Evolutionary conservation across 2,329 filamentous ascomycete species (phyloP).

Genomic region (Ilyonectria mors-panacis): DNA sequence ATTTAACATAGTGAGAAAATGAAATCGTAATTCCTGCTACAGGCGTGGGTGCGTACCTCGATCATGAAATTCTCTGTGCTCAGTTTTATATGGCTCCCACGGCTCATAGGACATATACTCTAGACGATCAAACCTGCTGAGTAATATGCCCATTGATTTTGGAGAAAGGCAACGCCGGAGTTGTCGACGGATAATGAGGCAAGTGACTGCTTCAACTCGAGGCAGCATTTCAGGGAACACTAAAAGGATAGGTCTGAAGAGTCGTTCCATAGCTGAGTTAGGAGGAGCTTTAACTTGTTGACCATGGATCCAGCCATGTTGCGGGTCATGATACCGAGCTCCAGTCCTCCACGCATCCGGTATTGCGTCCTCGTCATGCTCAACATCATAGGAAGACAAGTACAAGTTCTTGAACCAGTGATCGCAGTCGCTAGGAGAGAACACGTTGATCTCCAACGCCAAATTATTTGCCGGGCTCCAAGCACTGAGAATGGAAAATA

Average conservation of each 20-base stretch:
- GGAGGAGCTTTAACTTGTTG: constrained; percentile 44
- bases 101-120: constrained; percentile 52
- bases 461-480: constrained; percentile 48
- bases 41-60: constrained; percentile 44
- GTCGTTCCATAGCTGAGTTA: constrained; percentile 39
- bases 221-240: constrained; percentile 28
- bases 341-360: background rate
- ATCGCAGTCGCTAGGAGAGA: constrained; percentile 53
- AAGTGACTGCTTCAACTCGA: constrained; percentile 48
- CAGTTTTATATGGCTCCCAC: constrained; percentile 49
- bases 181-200: constrained; percentile 53
- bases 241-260: constrained; percentile 42
- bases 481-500: constrained; percentile 50
- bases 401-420: constrained; percentile 52
- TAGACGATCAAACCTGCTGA: constrained; percentile 46
- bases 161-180: constrained; percentile 47
- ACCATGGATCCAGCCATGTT: constrained; percentile 52
- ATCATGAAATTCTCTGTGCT: constrained; percentile 18
- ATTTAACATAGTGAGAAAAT: constrained; percentile 6
- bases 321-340: constrained; percentile 40
- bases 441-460: constrained; percentile 52
- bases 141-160: constrained; percentile 32
- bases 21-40: constrained; percentile 32
- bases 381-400: constrained; percentile 44
- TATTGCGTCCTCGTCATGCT: constrained; percentile 14